These are phyloP conservation scores for Schoenoplectus tabernaemontani DNA, from an alignment of 202 grass and related monocot species.

Conservation along the genomic window DNA sequence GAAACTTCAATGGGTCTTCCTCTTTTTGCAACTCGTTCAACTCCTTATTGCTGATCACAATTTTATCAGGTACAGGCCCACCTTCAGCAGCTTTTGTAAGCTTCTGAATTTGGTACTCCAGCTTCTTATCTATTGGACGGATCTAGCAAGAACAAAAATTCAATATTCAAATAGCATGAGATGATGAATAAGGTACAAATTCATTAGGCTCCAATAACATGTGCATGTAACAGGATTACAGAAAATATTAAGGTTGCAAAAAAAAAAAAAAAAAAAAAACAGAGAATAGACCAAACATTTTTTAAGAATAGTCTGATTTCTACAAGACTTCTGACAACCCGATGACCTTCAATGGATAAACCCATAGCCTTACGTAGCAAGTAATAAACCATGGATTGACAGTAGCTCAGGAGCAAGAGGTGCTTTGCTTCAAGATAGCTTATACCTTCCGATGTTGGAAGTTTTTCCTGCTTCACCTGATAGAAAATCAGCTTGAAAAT, in stretches of 20 bases:
- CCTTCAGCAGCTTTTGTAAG: conserved; percentile 48
- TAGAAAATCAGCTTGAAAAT: not conserved
- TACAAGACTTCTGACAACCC: conserved; percentile 48
- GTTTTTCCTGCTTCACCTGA: conserved; percentile 52
- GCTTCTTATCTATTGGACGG: conserved; percentile 84
- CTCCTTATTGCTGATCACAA: conserved; percentile 22
- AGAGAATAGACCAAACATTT: conserved; percentile 62
- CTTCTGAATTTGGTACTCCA: conserved; percentile 86
- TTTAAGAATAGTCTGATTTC: conserved; percentile 78
- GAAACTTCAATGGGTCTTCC: conserved; percentile 48
- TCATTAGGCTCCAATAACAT: not conserved
- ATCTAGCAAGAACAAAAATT: conserved; percentile 31
- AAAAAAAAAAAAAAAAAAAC: not conserved
- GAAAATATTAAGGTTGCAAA: not conserved
- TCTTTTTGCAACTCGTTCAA: conserved; percentile 32
- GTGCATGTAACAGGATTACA: not conserved
- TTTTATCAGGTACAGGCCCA: conserved; percentile 30
- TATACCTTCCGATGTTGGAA: conserved; percentile 57
- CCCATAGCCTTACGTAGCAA: conserved; percentile 76
- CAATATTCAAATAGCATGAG: conserved; percentile 1
- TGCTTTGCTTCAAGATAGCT: conserved; percentile 83
- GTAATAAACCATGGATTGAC: conserved; percentile 47
- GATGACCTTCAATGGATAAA: conserved; percentile 55
- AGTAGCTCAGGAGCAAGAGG: conserved; percentile 68
- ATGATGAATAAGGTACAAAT: not conserved